phyloP scores from a whole-genome alignment of 257 asterid genomes.

The Handroanthus guayacan region DNA sequence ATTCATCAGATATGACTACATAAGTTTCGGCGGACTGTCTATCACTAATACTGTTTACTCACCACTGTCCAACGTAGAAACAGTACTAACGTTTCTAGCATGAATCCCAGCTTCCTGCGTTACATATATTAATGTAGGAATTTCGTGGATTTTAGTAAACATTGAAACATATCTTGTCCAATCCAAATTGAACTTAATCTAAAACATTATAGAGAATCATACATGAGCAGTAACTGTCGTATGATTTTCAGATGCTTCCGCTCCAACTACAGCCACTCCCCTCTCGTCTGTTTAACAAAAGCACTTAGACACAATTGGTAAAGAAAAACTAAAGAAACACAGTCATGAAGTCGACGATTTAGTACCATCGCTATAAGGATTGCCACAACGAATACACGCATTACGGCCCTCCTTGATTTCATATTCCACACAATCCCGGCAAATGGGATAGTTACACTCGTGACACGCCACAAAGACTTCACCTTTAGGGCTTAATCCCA shows the following conservation, averaged over 20 bases:
- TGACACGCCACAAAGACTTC: conserved; percentile 80
- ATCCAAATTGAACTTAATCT: background rate
- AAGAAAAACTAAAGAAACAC: background rate
- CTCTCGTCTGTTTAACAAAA: conserved; percentile 44
- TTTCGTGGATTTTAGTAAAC: background rate
- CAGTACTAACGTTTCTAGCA: conserved; percentile 87
- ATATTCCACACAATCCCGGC: conserved; percentile 69
- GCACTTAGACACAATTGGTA: background rate
- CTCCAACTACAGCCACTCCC: conserved; percentile 40
- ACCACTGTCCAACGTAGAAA: conserved; percentile 96
- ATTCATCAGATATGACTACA: background rate
- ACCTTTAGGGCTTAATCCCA: conserved; percentile 62
- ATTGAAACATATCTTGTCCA: background rate
- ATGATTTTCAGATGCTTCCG: conserved; percentile 52
- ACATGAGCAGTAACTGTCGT: conserved; percentile 51
- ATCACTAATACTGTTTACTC: conserved; percentile 36
- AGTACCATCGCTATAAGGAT: conserved; percentile 64
- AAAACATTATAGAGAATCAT: background rate
- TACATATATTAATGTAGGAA: background rate
- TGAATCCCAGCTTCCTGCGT: conserved; percentile 84
- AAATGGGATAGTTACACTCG: conserved; percentile 75
- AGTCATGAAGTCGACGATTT: conserved; percentile 3
- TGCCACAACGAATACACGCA: conserved; percentile 70
- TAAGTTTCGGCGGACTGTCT: background rate
- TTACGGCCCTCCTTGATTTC: conserved; percentile 79